These are phyloP conservation scores for Penicillium sp. DNA, from an alignment of 2,329 filamentous ascomycete genomes.

Conservation along the genomic window DNA sequence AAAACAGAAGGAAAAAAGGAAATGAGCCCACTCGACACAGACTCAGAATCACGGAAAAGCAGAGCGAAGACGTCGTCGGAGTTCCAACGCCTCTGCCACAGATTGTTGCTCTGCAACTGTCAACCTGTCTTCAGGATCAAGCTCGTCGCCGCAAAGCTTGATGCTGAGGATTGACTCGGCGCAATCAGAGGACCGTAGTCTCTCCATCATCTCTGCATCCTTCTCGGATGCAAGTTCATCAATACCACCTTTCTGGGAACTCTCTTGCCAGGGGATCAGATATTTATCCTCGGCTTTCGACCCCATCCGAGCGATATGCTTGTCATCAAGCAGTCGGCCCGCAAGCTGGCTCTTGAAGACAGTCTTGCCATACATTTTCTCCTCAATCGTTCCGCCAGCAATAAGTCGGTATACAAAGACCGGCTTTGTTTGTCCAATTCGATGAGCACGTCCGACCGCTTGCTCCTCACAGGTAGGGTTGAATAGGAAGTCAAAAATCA, in stretches of 20 bases:
- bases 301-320: conserved; percentile 68
- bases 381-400: conserved; percentile 75
- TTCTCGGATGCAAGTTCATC: background rate
- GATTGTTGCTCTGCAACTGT: background rate
- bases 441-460: conserved; percentile 81
- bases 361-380: conserved; percentile 67
- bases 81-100: background rate
- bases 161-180: background rate
- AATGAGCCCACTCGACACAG: background rate
- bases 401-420: conserved; percentile 85
- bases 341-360: conserved; percentile 82
- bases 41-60: background rate
- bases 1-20: background rate
- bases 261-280: background rate
- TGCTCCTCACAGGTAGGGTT: conserved; percentile 82
- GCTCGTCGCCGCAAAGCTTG: background rate
- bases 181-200: background rate
- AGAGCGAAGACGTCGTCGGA: background rate
- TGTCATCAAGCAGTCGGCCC: conserved; percentile 77
- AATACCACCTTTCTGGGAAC: background rate
- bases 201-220: background rate
- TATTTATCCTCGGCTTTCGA: conserved; percentile 37
- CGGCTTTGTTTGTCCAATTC: conserved; percentile 74
- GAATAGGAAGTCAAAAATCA: conserved; percentile 81
- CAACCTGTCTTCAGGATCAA: background rate